Evolutionary conservation across 306 rosid genomes (phyloP), one percentile per base, ranked within the genome.

Genomic region (Arachis hypogaea): DNA sequence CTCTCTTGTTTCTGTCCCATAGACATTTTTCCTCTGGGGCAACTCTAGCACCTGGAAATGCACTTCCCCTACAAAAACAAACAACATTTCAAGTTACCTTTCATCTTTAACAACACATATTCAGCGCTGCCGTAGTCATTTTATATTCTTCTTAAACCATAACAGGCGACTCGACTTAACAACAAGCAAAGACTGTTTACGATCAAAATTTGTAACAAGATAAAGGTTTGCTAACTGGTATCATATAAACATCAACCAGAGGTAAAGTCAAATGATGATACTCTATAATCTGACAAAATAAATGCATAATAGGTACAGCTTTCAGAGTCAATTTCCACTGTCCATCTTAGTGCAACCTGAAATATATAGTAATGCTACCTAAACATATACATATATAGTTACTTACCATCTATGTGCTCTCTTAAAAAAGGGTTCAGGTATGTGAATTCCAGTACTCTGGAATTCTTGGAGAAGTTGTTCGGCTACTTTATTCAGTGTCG

Each of bases 321-420:
- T 47, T 49, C 11, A 18, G 67, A 64, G 46, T 9, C 58, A 41
- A n/a, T 44, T 46, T 68, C 16, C 66, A 33, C 10, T 42, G 18
- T 69, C 55, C 69, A 71, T n/a, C 14, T 11, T 12, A 66, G 61
- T 51, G 71, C 6, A 40, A 77, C 22, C 22, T 18, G 51, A 61
- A 12, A 74, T 66, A 56, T 9, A 47, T 47, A 41, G 28, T 1
- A 56, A 56, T 11, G 11, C 36, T 16, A 11, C 54, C 46, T 22
- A 57, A 29, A 70, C 72, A 71, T 65, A 38, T 42, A 59, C 66
- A 64, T 63, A 81, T 89, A 58, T 54, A 72, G 63, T 57, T 60
- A 85, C 96, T 72, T 69, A 93, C 98, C 98, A 93, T 91, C 97
- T 87, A 84, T 91, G 98, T 1, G 96, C 97, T 81, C 72, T 91